Base-by-base conservation (phyloP, 345 rosid genomes). In the Aquilaria malaccensis region DNA sequence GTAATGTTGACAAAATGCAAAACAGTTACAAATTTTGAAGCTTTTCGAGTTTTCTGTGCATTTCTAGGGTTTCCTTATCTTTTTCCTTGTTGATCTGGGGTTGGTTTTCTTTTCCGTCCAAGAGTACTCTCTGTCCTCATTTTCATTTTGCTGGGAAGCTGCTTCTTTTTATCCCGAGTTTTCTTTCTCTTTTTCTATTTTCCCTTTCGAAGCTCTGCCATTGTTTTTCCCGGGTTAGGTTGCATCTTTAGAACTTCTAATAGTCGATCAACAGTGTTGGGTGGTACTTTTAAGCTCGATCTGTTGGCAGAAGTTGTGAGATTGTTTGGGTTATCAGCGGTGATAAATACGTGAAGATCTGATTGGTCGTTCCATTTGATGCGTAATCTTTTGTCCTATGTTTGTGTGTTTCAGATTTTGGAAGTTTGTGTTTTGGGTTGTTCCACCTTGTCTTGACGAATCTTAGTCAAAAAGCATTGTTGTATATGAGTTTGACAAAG, bases 361-460 rank as follows among this genome's bases (percentile, higher is more conserved):
- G 59, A 62, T 62, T 62, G 77, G 67, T 59, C 32, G 58, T 49
- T 45, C 54, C 69, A 56, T 49, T 56, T 15, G 72, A 69, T 72
- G 54, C 61, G 61, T 48, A 51, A 54, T 66, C 70, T 54, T 47
- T n/a, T 67, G 61, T 60, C 59, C 49, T 69, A 63, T 64, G 52
- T 69, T 30, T 29, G 43, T 60, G 50, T 45, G 68, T 67, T 58
- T 48, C 72, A 64, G 65, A 45, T 72, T 83, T 85, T 88, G 95
- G 96, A 81, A 59, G 60, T 68, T 68, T 84, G 68, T 63, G 77
- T 74, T 79, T 81, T 86, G 85, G 91, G 67, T 81, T 79, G 67
- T 81, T 83, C 81, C 72, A 70, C 52, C 55, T 87, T 81, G 93
- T 82, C 86, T 67, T 33, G 55, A 67, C 76, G 87, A 84, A 77